Conservation (phyloP, 345 rosid species). For the Eucalyptus victrix region DNA sequence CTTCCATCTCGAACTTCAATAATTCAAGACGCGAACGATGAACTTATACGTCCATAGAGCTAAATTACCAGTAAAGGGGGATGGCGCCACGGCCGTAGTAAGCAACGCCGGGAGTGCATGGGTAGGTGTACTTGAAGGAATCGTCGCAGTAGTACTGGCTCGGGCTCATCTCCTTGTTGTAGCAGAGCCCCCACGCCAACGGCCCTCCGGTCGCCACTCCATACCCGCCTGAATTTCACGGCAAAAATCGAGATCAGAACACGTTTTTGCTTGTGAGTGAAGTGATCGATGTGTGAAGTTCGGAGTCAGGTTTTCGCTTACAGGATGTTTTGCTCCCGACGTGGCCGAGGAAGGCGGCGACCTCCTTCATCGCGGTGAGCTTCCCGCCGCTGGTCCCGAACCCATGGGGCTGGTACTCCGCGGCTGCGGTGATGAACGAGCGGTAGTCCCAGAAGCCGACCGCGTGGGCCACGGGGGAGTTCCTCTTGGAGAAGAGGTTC, state of each 20-base stretch:
- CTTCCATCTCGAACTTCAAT: not conserved
- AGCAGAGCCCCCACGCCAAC: conserved; percentile 83
- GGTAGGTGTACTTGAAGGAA: conserved; percentile 49
- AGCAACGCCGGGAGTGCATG: conserved; percentile 69
- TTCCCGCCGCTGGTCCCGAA: conserved; percentile 64
- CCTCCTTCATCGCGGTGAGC: conserved; percentile 43
- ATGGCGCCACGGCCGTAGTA: conserved; percentile 89
- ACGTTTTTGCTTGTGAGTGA: not conserved
- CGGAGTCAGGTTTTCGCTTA: not conserved
- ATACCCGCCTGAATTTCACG: conserved; percentile 51
- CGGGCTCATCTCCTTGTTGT: conserved; percentile 90
- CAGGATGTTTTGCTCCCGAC: conserved; percentile 84
- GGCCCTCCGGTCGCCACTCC: conserved; percentile 96
- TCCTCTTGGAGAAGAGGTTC: conserved; percentile 54
- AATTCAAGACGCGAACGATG: not conserved
- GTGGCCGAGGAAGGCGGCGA: conserved; percentile 73
- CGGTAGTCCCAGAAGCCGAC: conserved; percentile 68
- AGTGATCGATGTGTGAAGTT: not conserved
- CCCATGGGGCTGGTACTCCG: conserved; percentile 54
- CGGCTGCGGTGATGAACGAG: conserved; percentile 62
- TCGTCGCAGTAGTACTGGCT: conserved; percentile 62
- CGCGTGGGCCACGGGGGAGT: conserved; percentile 72
- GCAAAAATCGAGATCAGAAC: not conserved
- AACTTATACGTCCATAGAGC: not conserved
- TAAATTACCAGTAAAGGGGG: conserved; percentile 56